phyloP scores from a whole-genome alignment of 257 asterid species.

The Mentha longifolia region DNA sequence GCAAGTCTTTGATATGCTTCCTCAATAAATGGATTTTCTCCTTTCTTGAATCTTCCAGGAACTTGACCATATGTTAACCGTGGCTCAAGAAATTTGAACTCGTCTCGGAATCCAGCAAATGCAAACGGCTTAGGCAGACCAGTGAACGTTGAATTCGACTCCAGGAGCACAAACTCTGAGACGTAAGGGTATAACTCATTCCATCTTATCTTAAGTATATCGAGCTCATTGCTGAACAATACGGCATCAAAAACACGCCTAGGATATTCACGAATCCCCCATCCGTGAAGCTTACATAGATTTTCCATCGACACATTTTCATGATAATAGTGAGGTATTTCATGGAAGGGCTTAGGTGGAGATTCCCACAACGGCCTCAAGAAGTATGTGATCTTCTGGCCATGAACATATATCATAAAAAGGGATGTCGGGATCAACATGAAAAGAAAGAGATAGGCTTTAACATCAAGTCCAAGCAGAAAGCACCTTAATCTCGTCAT shows the following conservation, averaged over 20 bases:
- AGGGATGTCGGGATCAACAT: conserved; percentile 61
- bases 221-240: conserved; percentile 78
- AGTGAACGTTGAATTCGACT: conserved; percentile 85
- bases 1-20: conserved; percentile 89
- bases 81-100: conserved; percentile 67
- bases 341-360: conserved; percentile 80
- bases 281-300: conserved; percentile 80
- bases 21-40: conserved; percentile 82
- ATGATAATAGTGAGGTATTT: conserved; percentile 78
- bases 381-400: conserved; percentile 83
- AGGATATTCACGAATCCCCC: conserved; percentile 80
- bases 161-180: conserved; percentile 72
- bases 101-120: conserved; percentile 53
- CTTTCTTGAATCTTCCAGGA: conserved; percentile 71
- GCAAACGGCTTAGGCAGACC: conserved; percentile 71
- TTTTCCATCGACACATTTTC: conserved; percentile 80
- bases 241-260: conserved; percentile 89
- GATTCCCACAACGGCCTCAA: conserved; percentile 80
- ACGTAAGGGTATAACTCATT: conserved; percentile 76
- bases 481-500: conserved; percentile 68
- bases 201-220: conserved; percentile 77
- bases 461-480: conserved; percentile 65
- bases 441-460: conserved; percentile 55
- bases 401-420: conserved; percentile 61
- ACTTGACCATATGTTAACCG: conserved; percentile 77